Conservation (phyloP, 257 asterid genomes). For the Mentha longifolia region DNA sequence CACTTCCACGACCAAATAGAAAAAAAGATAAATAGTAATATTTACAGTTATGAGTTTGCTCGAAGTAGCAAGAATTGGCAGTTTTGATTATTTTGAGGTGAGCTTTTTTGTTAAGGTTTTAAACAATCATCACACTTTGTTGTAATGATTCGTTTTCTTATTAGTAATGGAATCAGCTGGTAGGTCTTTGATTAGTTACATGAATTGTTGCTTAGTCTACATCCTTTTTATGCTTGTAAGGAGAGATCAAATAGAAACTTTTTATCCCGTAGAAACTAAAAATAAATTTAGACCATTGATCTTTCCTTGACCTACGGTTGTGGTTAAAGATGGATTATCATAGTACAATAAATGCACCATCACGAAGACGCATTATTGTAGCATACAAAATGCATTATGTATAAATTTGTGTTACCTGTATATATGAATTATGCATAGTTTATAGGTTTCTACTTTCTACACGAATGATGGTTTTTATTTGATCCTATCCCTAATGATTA, state of each 20-base stretch:
- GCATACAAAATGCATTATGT: no score
- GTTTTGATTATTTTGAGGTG: slow-evolving; percentile 9
- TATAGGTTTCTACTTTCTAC: no score
- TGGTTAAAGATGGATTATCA: no score
- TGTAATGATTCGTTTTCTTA: background rate
- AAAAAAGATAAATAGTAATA: background rate
- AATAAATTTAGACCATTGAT: no score
- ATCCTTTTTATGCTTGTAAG: background rate
- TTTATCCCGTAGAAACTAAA: no score
- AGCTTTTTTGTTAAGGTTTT: background rate
- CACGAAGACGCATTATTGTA: no score
- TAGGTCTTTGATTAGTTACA: slow-evolving; percentile 16
- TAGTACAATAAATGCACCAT: no score
- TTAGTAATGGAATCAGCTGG: slow-evolving; percentile 4
- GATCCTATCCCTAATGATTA: background rate
- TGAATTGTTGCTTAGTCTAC: background rate
- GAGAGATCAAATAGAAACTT: no score
- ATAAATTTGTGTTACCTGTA: no score
- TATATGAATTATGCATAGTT: no score
- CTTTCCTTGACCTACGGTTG: no score
- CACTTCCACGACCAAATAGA: background rate
- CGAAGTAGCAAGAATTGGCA: background rate
- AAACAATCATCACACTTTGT: background rate
- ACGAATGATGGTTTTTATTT: no score
- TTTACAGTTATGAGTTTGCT: background rate